Percentiles rank a stretch among this genome's conserved stretches.
Conservation (phyloP, 1,139 yeast genomes). For the Suhomyces anneliseae region DNA sequence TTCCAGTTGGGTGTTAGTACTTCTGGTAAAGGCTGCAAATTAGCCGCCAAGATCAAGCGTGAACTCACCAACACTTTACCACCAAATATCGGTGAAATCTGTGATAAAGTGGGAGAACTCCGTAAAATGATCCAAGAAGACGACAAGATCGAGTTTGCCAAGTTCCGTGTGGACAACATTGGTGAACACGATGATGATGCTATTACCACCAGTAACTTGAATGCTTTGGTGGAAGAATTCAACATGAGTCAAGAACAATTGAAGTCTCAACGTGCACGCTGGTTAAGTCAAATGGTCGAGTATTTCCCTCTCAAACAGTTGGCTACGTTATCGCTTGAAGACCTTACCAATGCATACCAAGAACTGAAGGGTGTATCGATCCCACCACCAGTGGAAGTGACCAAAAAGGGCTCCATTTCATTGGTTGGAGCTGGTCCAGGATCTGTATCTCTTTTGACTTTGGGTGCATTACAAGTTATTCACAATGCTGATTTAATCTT, state of each 20-base stretch:
- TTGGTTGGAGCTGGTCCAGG: constrained; percentile 97
- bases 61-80: constrained; percentile 72
- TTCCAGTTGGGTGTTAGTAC: constrained; percentile 86
- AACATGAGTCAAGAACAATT: constrained; percentile 52
- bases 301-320: constrained; percentile 77
- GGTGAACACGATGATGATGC: constrained; percentile 76
- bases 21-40: constrained; percentile 84
- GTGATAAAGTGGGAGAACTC: constrained; percentile 67
- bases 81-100: constrained; percentile 63
- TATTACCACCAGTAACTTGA: constrained; percentile 56
- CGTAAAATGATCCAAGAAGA: constrained; percentile 57
- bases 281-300: constrained; percentile 90
- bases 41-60: constrained; percentile 78
- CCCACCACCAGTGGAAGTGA: constrained; percentile 3
- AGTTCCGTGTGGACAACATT: constrained; percentile 19
- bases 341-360: constrained; percentile 47
- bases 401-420: constrained; percentile 58
- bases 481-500: constrained; percentile 78
- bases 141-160: constrained; percentile 38
- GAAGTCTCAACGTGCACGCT: constrained; percentile 65
- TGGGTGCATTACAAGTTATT: constrained; percentile 83
- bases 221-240: constrained; percentile 62
- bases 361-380: constrained; percentile 7
- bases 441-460: constrained; percentile 72
- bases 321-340: constrained; percentile 56